Conservation (phyloP, 2,329 filamentous ascomycete species). For the Xylaria hypoxylon region DNA sequence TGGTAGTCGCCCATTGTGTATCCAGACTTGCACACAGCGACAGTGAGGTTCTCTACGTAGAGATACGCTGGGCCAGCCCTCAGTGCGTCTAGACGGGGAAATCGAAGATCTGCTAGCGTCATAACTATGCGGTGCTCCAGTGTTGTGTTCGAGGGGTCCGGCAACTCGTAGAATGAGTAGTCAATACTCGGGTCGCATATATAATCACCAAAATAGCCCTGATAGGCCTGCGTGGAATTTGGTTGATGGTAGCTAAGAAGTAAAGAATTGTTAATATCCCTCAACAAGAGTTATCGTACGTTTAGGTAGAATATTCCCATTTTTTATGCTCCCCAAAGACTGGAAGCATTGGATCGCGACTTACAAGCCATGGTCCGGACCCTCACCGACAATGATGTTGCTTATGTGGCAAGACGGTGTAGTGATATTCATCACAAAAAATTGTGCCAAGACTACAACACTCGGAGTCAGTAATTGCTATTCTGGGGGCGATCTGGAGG, state of each 20-base stretch:
- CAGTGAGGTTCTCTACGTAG: conserved; percentile 31
- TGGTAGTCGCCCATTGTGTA: conserved; percentile 30
- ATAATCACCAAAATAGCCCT: conserved; percentile 34
- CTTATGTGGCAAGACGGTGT: conserved; percentile 32
- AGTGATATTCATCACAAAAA: conserved; percentile 31
- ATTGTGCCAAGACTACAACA: conserved; percentile 3
- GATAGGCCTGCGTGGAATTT: conserved; percentile 34
- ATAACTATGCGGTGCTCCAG: conserved; percentile 31
- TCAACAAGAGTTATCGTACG: not conserved
- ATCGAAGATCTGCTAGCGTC: conserved; percentile 34
- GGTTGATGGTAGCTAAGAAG: conserved; percentile 27
- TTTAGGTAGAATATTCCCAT: not conserved
- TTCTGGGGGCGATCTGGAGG: too few relatives aligned
- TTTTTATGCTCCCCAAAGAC: not conserved
- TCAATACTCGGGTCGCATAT: conserved; percentile 30
- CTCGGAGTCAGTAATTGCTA: too few relatives aligned
- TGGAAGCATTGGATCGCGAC: not conserved
- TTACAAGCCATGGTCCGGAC: conserved; percentile 32
- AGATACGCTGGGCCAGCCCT: conserved; percentile 2
- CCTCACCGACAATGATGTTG: conserved; percentile 33
- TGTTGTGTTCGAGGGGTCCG: conserved; percentile 29
- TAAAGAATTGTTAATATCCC: not conserved
- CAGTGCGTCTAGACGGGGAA: not conserved
- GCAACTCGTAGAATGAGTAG: conserved; percentile 17
- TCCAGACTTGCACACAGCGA: conserved; percentile 33